Percentiles rank a stretch among this genome's conserved stretches.
These are phyloP conservation scores for Pyrus betulifolia DNA, from an alignment of 306 rosid genomes.

Conservation along the genomic window DNA sequence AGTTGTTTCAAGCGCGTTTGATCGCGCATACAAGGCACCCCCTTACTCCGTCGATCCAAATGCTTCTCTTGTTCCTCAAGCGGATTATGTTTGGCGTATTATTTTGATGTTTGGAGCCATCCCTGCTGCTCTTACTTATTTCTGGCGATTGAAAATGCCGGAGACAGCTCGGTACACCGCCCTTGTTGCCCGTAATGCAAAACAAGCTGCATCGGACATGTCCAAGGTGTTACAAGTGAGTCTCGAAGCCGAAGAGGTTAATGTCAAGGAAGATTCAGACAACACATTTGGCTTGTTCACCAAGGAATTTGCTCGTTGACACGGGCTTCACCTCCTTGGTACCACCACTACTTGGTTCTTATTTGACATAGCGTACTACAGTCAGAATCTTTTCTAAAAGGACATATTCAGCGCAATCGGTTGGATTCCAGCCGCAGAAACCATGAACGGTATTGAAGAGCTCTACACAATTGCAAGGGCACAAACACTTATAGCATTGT, in stretches of 20 bases:
- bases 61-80: background rate
- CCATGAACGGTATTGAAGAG: background rate
- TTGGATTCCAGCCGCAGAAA: background rate
- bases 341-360: constrained; percentile 11
- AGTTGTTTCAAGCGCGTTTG: background rate
- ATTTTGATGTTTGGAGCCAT: background rate
- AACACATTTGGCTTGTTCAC: background rate
- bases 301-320: background rate
- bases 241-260: background rate
- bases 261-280: background rate
- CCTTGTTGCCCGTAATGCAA: background rate
- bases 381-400: constrained; percentile 8
- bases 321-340: constrained; percentile 1
- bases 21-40: background rate
- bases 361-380: constrained; percentile 2
- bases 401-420: background rate
- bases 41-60: background rate
- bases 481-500: background rate
- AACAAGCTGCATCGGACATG: background rate
- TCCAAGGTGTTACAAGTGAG: background rate
- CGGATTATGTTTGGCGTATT: constrained; percentile 4
- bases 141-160: background rate
- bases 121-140: constrained; percentile 4
- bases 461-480: background rate
- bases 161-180: constrained; percentile 9